Conservation (phyloP, 257 asterid genomes). For the Fraxinus pennsylvanica region DNA sequence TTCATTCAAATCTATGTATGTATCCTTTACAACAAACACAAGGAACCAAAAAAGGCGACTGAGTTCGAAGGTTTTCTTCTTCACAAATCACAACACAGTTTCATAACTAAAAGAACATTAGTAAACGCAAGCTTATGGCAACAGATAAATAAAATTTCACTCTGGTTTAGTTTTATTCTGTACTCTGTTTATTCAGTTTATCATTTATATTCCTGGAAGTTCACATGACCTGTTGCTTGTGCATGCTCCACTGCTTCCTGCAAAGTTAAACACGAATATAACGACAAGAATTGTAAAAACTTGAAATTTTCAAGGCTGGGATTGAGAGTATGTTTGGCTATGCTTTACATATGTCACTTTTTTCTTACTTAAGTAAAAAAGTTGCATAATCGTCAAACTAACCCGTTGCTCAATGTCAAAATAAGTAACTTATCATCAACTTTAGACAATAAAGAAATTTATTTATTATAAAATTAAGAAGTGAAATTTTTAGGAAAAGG, state of each 20-base stretch:
- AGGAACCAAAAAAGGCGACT: neutral
- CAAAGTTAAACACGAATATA: slow-evolving; percentile 14
- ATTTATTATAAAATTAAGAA: neutral
- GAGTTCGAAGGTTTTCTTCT: neutral
- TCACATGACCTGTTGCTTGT: slow-evolving; percentile 85
- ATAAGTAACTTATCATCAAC: neutral
- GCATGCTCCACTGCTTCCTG: slow-evolving; percentile 99
- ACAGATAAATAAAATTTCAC: neutral
- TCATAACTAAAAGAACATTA: neutral
- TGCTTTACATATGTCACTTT: neutral
- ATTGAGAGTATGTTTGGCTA: neutral
- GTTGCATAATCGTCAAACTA: too few relatives aligned
- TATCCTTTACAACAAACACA: neutral
- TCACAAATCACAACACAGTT: neutral
- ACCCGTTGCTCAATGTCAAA: neutral
- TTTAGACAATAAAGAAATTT: too few relatives aligned
- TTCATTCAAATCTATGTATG: neutral
- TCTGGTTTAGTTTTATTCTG: neutral
- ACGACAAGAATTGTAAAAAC: neutral
- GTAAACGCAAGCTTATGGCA: neutral
- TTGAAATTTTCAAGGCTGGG: neutral
- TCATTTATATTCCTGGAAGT: slow-evolving; percentile 84
- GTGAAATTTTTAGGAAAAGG: neutral
- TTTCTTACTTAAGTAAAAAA: too few relatives aligned
- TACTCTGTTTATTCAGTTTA: neutral